Conservation (phyloP, 257 asterid genomes). For the Lycium ferocissimum region DNA sequence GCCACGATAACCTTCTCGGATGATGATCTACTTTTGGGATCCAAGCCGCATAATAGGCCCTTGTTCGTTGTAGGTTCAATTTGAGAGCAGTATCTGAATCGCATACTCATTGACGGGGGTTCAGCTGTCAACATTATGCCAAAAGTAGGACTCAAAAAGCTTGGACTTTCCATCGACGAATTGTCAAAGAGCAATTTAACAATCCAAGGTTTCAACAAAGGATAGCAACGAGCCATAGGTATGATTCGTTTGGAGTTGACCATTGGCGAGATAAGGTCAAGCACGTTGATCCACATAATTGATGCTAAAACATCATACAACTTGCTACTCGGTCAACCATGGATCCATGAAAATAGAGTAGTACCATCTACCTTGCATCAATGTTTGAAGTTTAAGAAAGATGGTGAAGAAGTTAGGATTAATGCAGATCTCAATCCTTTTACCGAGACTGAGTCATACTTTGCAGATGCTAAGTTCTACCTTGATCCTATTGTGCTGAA, state of each 20-base stretch:
- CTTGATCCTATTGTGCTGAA: neutral
- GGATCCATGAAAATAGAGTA: neutral
- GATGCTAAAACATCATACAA: neutral
- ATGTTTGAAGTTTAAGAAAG: neutral
- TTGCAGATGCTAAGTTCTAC: neutral
- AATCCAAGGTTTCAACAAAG: neutral
- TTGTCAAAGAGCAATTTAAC: neutral
- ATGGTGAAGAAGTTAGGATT: neutral
- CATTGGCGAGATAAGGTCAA: neutral
- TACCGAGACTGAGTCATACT: neutral
- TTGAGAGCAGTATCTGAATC: neutral
- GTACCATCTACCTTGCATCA: neutral
- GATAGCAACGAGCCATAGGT: neutral
- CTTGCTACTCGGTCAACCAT: neutral
- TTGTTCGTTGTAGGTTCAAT: neutral
- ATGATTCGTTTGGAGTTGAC: neutral
- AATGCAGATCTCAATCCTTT: neutral
- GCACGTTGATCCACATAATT: neutral
- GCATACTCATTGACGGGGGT: neutral
- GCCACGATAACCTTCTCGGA: neutral
- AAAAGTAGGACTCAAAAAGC: neutral
- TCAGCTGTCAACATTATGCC: neutral
- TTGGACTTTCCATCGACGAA: neutral
- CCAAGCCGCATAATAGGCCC: neutral
- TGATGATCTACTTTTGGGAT: neutral